Evolutionary conservation across 768 basidiomycete species (phyloP), one percentile per base, ranked within the genome.

Genomic region (Calocybe indica): DNA sequence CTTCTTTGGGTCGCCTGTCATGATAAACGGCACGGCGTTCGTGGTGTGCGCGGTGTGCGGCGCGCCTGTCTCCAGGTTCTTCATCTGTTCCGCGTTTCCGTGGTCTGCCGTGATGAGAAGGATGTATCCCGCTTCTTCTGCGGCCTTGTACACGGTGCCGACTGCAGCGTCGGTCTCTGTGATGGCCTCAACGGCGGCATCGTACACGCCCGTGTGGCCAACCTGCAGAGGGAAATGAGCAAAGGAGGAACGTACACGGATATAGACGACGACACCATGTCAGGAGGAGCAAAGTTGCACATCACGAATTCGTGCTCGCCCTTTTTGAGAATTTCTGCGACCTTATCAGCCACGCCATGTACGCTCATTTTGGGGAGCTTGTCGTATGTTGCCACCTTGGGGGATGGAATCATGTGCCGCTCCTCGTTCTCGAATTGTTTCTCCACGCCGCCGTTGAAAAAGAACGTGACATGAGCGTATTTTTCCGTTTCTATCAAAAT

Each of bases 211-310:
- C 0, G 93, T 96, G 67, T 95, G 94, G 33, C 94, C 92, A 45
- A 95, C 85, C 85, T 85, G 51, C n/a, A 33, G 10, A 38, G 13
- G 7, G 3, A 32, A 30, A 29, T 7, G 5, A 35, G 40, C 9
- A 39, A 40, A 28, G 22, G 10, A 5, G 11, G 4, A 32, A 2
- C n/a, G 32, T 5, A 15, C 22, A 33, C 36, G 39, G 31, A 33
- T 31, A 13, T 31, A 46, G 44, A 41, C 37, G 34, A 29, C 11
- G 38, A 43, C 41, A 85, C 93, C 93, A 96, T 95, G 60, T 97
- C 93, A 4, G 93, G 93, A 33, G 93, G 93, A 3, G 93, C 93
- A 65, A 95, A 96, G 70, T 95, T 96, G 73, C 92, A 95, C 92
- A 96, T 96, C 49, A 96, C 79, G 59, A 96, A 96, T 38, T 94